Base-by-base conservation (phyloP, 495 filamentous ascomycete genomes). In the Aspergillus homomorphus region DNA sequence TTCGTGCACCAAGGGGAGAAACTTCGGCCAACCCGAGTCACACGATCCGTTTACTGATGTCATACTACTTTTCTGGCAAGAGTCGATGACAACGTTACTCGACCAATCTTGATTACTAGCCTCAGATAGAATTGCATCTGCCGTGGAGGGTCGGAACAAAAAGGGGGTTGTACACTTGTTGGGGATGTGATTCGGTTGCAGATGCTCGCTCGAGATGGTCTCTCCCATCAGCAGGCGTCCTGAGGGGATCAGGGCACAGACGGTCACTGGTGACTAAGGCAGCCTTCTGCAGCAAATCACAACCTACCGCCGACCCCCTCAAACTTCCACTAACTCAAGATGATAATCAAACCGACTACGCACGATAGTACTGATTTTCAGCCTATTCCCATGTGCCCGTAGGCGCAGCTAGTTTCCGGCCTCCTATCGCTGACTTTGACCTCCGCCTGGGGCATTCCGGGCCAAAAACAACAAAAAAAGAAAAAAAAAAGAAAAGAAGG, bases 1-100 rank as follows among this genome's bases (percentile, higher is more conserved):
- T 51, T 28, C 19, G 18, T 26, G 48, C 21, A 21, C 53, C 41
- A 21, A 45, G 30, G 45, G 22, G 23, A 28, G 48, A 51, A 51
- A 28, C 23, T 19, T 38, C 33, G 33, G 33, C 10, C 48, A 26
- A 30, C 22, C 41, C 53, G 41, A 45, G 48, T 51, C 48, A 62
- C 63, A 66, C 57, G 60, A 59, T 66, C 52, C 48, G 12, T n/a
- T 28, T 24, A 30, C 24, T 51, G 20, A 53, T 56, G 54, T 65
- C 62, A 62, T 50, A 44, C 45, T 45, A 14, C 45, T 45, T 43
- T 22, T 8, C 33, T 24, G 21, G 22, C 19, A 16, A 51, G 19
- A 24, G 15, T 51, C 24, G 48, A 51, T 50, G 48, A 24, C 24
- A 30, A 51, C n/a, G n/a, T n/a, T n/a, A n/a, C 14, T 30, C 15